A percentile compares a stretch with the other conserved stretches of the same genome.
These are phyloP conservation scores for Penicillium tannophilum DNA, from an alignment of 495 filamentous ascomycete species.

Conservation along the genomic window DNA sequence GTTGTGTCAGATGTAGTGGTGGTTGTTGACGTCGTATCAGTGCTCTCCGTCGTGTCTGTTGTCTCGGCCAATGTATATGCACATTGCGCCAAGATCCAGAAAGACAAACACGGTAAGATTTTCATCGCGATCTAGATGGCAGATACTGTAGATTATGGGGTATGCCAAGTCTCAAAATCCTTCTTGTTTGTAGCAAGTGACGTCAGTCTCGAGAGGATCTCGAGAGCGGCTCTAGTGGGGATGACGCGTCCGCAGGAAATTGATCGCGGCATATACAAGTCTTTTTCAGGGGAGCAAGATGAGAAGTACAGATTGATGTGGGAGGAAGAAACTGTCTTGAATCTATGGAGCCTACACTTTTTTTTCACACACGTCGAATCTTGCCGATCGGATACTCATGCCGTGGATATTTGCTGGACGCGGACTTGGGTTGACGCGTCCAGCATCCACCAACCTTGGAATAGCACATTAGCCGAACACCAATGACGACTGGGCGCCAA, in stretches of 20 bases:
- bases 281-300: background rate
- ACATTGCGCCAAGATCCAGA: conserved; percentile 1
- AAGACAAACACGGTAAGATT: background rate
- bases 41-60: background rate
- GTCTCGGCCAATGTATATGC: background rate
- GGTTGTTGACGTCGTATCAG: conserved; percentile 20
- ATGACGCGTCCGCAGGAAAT: background rate
- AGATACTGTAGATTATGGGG: background rate
- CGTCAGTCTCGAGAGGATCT: background rate
- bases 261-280: background rate
- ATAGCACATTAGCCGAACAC: background rate
- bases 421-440: conserved; percentile 1
- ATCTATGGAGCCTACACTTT: background rate
- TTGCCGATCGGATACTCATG: background rate
- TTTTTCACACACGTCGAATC: background rate
- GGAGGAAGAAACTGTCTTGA: background rate
- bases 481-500: background rate
- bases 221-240: background rate
- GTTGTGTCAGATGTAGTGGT: conserved; percentile 25
- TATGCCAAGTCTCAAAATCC: background rate
- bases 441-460: conserved; percentile 1
- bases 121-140: background rate
- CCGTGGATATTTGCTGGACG: background rate
- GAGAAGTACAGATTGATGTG: background rate
- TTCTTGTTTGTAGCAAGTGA: background rate